These are phyloP conservation scores for Artemisia argyi DNA, from an alignment of 129 eudicot genomes.

Conservation along the genomic window DNA sequence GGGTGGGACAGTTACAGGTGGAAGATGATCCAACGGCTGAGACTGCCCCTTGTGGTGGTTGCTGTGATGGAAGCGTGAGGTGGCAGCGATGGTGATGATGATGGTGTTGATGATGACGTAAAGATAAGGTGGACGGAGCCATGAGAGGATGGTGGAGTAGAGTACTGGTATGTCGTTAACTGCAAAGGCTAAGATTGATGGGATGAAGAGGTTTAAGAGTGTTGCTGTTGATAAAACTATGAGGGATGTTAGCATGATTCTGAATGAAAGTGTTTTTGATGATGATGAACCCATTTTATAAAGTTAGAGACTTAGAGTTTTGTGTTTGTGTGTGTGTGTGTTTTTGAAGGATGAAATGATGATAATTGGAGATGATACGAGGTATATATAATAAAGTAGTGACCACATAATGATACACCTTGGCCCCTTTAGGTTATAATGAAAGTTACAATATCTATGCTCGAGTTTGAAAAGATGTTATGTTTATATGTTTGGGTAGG, in stretches of 20 bases:
- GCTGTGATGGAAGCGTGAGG: constrained; percentile 54
- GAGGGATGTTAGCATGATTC: constrained; percentile 46
- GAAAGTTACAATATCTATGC: too few species aligned
- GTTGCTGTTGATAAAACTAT: constrained; percentile 48
- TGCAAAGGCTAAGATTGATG: constrained; percentile 30
- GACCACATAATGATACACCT: too few species aligned
- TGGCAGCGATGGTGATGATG: constrained; percentile 70
- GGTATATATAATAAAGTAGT: too few species aligned
- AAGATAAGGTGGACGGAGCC: constrained; percentile 79
- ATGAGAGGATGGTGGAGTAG: constrained; percentile 43
- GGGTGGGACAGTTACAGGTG: constrained; percentile 28
- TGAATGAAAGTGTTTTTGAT: constrained; percentile 30
- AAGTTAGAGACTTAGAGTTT: neutral
- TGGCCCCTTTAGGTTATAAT: too few species aligned
- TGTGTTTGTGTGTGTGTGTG: neutral
- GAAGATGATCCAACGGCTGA: constrained; percentile 25
- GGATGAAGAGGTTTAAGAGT: constrained; percentile 39
- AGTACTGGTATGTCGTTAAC: constrained; percentile 41
- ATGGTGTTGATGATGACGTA: constrained; percentile 72
- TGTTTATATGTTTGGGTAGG: too few species aligned
- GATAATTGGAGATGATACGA: too few species aligned
- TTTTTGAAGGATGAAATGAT: too few species aligned
- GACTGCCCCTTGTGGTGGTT: constrained; percentile 16
- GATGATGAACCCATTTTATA: constrained; percentile 36
- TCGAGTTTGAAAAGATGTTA: too few species aligned